Evolutionary conservation across 2,329 filamentous ascomycete species (phyloP).

Genomic region (Botryosphaeria dothidea): DNA sequence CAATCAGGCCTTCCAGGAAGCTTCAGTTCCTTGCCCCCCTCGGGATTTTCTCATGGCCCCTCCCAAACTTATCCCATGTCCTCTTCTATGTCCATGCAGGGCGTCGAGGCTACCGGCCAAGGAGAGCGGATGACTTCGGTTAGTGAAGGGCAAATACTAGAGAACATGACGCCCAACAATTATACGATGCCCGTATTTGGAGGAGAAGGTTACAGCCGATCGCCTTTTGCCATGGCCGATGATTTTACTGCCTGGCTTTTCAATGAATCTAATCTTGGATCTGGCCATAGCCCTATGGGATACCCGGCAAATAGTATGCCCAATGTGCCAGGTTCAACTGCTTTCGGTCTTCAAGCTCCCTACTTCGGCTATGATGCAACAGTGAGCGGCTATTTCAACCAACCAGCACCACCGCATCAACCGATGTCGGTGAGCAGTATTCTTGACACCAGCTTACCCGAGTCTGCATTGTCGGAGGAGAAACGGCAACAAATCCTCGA

Average conservation of each 20-base stretch:
- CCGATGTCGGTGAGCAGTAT: slow-evolving; percentile 89
- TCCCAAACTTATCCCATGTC: slow-evolving; percentile 6
- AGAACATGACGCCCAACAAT: slow-evolving; percentile 46
- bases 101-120: slow-evolving; percentile 38
- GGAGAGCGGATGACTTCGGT: slow-evolving; percentile 37
- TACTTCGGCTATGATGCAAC: slow-evolving; percentile 53
- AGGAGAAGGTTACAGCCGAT: slow-evolving; percentile 78
- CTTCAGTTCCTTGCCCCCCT: slow-evolving; percentile 62
- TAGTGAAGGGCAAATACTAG: slow-evolving; percentile 40
- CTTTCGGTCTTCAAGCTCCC: slow-evolving; percentile 49
- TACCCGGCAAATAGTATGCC: slow-evolving; percentile 35
- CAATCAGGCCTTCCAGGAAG: slow-evolving; percentile 62
- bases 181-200: slow-evolving; percentile 86
- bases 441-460: slow-evolving; percentile 75
- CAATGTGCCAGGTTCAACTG: slow-evolving; percentile 40
- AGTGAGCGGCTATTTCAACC: slow-evolving; percentile 50
- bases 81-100: slow-evolving; percentile 31
- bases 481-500: slow-evolving; percentile 83
- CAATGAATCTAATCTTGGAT: slow-evolving; percentile 61
- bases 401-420: slow-evolving; percentile 63
- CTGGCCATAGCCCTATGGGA: slow-evolving; percentile 40
- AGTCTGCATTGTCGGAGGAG: slow-evolving; percentile 80
- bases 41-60: slow-evolving; percentile 47
- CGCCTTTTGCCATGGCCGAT: slow-evolving; percentile 83
- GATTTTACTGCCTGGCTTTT: slow-evolving; percentile 87